Conservation (phyloP, 176 grass and related monocot species). For the Dactylis glomerata region DNA sequence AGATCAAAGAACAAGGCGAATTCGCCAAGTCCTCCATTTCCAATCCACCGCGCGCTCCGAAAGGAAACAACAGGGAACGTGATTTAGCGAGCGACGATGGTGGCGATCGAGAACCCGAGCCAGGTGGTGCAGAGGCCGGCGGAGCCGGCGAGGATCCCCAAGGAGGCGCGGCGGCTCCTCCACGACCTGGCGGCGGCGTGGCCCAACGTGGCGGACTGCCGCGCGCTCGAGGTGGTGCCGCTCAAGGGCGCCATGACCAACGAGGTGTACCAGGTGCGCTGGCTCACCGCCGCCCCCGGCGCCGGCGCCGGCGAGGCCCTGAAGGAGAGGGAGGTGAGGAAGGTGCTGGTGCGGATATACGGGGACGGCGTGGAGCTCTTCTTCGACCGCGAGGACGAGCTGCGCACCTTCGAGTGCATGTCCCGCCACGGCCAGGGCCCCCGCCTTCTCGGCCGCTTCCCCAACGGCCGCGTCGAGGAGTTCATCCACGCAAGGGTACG, state of each 20-base stretch:
- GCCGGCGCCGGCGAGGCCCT: not conserved
- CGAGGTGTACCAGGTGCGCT: slow-evolving; percentile 88
- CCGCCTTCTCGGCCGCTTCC: slow-evolving; percentile 78
- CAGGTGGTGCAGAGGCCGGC: slow-evolving; percentile 18
- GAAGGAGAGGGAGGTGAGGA: slow-evolving; percentile 53
- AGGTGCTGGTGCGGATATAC: slow-evolving; percentile 84
- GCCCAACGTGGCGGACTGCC: slow-evolving; percentile 68
- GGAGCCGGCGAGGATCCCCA: slow-evolving; percentile 52
- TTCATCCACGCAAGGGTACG: slow-evolving; percentile 96
- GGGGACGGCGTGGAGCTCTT: slow-evolving; percentile 89
- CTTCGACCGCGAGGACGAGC: slow-evolving; percentile 90
- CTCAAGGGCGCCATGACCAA: slow-evolving; percentile 98
- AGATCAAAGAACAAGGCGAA: not conserved
- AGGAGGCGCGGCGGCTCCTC: slow-evolving; percentile 76
- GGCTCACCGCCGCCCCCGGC: slow-evolving; percentile 32
- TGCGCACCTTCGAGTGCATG: slow-evolving; percentile 96
- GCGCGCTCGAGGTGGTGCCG: slow-evolving; percentile 69
- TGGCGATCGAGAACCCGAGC: slow-evolving; percentile 62
- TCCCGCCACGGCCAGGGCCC: slow-evolving; percentile 92
- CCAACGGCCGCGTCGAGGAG: slow-evolving; percentile 94
- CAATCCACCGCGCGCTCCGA: not conserved
- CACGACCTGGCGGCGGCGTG: slow-evolving; percentile 64
- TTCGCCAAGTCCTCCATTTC: not conserved
- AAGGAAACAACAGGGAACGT: not conserved
- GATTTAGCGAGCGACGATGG: slow-evolving; percentile 44